Evolutionary conservation across 1,284 basidiomycete genomes (phyloP), one percentile per base, ranked within the genome.

Genomic region (Volvariella volvacea): DNA sequence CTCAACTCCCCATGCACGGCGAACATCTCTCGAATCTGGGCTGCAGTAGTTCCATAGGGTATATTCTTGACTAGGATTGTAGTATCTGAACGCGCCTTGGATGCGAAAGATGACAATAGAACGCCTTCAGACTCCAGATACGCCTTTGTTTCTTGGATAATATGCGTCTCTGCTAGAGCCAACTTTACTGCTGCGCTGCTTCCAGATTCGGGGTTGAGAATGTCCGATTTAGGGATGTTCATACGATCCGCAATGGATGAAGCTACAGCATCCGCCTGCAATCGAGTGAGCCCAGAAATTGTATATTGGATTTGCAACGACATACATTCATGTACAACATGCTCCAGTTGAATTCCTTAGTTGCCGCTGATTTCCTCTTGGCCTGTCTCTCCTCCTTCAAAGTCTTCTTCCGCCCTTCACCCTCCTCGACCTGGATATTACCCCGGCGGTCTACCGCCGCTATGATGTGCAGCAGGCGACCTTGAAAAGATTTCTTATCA

Each of bases 281-380:
- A 32, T 14, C 25, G 25, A 12, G 25, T 28, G 12, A 12, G 12
- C n/a, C n/a, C n/a, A n/a, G n/a, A n/a, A n/a, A n/a, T n/a, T n/a
- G n/a, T n/a, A n/a, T n/a, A n/a, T n/a, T n/a, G n/a, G n/a, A n/a
- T n/a, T n/a, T n/a, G n/a, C 2, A 15, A 22, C 16, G 53, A 84
- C 89, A 65, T 68, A 93, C 92, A 72, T 96, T 98, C 92, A 98
- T 95, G 60, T 95, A 98, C 49, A 98, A 63, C 73, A 92, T 89
- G 38, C 84, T 85, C 95, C 95, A 99, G 63, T 95, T 96, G 58
- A 97, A 94, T 50, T 92, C 91, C 53, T 83, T 85, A 28, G 83
- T 82, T 4, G 87, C 83, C 20, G 67, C 71, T 12, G 81, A 73
- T 61, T 88, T 95, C 50, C 82, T 72, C 61, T 87, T 84, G 34